Evolutionary conservation across 331 rosid species (phyloP), one percentile per base, ranked within the genome.

Genomic region (Ulmus americana): DNA sequence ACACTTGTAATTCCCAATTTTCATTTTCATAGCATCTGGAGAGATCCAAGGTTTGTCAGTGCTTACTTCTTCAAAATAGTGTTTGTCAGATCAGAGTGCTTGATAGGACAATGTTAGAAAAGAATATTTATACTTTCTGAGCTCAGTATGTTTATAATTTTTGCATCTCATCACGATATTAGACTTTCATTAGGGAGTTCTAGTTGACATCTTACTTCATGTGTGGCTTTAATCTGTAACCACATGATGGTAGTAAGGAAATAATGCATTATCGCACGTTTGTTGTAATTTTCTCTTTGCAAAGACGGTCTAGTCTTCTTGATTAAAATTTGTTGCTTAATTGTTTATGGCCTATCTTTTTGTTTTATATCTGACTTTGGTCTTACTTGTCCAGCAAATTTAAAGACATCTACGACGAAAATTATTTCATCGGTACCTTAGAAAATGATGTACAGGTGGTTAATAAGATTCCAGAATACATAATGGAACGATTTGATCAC

Each of bases 11-110:
- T 94, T 60, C 97, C 98, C 74, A 94, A 89, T 72, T 92, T 92
- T 78, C 98, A 86, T 73, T 92, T 73, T 77, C 98, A 92, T 74
- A 92, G 98, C 87, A 85, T 92, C 79, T 92, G 98, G 98, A 86
- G 91, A 85, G 98, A 92, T 78, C 98, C 95, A 54, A 92, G 98
- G 98, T 92, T 78, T 70, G 96, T 76, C 53, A 46, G 46, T 62
- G 57, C 66, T 80, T 70, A 47, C 64, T 74, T 35, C 3, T 65
- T 79, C 60, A 59, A 65, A 6, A 54, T 72, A 47, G 67, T 28
- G 59, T 61, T 85, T 62, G 51, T 68, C 5, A 40, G 64, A 65
- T 62, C 13, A 52, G 65, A 53, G 43, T 47, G 46, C 55, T 52
- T 55, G 46, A 53, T 48, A 18, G 15, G 41, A 65, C 35, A 7